Percentiles rank a stretch among this genome's conserved stretches.
phyloP scores from a whole-genome alignment of 1,284 basidiomycete species.

The Tausonia pullulans region DNA sequence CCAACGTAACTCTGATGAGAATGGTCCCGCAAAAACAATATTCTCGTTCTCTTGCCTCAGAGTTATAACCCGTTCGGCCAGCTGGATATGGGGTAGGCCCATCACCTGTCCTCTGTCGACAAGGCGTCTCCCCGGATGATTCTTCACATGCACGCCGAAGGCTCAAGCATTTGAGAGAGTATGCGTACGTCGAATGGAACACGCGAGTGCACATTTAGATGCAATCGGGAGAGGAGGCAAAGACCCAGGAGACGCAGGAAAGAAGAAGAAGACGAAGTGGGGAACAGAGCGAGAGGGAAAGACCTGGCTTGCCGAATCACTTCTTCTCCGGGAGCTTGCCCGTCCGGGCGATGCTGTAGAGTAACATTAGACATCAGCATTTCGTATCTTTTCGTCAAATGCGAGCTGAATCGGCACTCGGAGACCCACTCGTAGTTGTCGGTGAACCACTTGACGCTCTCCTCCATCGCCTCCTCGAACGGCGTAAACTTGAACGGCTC shows the following conservation, averaged over 20 bases:
- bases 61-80: too few relatives aligned
- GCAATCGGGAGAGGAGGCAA: too few relatives aligned
- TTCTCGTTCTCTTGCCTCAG: too few relatives aligned
- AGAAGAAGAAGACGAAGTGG: background rate
- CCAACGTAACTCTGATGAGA: too few relatives aligned
- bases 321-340: background rate
- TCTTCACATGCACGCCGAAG: too few relatives aligned
- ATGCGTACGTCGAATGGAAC: too few relatives aligned
- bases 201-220: too few relatives aligned
- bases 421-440: constrained; percentile 46
- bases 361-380: background rate
- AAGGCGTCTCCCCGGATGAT: too few relatives aligned
- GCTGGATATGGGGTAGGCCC: too few relatives aligned
- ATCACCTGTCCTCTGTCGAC: too few relatives aligned
- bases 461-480: constrained; percentile 45
- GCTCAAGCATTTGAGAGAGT: too few relatives aligned
- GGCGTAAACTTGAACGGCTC: constrained; percentile 67
- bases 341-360: background rate
- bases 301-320: background rate
- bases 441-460: constrained; percentile 67
- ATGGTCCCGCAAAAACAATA: too few relatives aligned
- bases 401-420: background rate
- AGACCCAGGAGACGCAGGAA: background rate
- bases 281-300: background rate
- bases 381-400: background rate